Evolutionary conservation across 305 asterid genomes (phyloP), one percentile per base, ranked within the genome.

Genomic region (Ajuga reptans): DNA sequence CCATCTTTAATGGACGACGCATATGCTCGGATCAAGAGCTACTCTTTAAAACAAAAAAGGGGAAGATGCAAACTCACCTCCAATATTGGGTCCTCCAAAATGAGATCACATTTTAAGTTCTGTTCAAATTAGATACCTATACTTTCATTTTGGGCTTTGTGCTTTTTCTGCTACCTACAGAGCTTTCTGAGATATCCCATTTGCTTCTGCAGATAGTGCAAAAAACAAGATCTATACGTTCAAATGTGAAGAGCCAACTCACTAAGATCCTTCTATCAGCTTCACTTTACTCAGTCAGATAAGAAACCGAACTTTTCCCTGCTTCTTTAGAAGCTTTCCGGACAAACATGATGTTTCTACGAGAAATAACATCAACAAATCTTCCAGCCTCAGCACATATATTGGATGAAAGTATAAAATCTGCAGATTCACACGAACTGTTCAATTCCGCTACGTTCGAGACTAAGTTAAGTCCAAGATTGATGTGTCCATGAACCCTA

Each of bases 331-430:
- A 45, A 52, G 74, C 54, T 59, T 46, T 68, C 69, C 60, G 64
- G 54, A 18, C 72, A 70, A 17, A 72, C 85, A 78, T 71, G 2
- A 66, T 42, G 64, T 63, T 66, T 72, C 85, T 76, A 36, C 62
- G 65, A 64, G 71, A 68, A 66, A 76, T 11, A 71, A 80, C 85
- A 21, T 83, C 82, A 1, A 62, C 72, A 85, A 85, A 83, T 71
- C 71, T 73, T 37, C 84, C 85, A 11, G 85, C 84, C 72, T 78
- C 82, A 12, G 87, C 87, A 49, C 63, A 78, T 5, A 74, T 43
- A 68, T 78, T 80, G 5, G 87, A 78, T 4, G 80, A 78, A 63
- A 74, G 49, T 27, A 83, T 79, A 27, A 53, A 56, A 76, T 75
- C 72, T 10, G 37, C 83, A 1, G 81, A 46, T 0, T 76, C 85